These are phyloP conservation scores for Vishniacozyma victoriae DNA, from an alignment of 768 basidiomycete species.

Conservation along the genomic window DNA sequence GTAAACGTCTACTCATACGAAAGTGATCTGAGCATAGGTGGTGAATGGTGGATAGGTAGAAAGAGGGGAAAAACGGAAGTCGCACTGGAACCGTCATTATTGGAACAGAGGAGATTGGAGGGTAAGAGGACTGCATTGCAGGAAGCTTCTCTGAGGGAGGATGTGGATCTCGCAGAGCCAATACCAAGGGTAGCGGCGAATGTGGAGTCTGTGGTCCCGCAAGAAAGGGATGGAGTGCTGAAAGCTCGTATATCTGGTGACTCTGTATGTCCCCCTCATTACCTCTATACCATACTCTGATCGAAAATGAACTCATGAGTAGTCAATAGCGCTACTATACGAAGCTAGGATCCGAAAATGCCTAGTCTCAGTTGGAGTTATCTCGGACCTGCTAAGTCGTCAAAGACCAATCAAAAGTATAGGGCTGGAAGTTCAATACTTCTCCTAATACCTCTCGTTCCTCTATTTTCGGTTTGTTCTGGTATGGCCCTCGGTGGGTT, in stretches of 20 bases:
- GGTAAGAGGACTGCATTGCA: background rate
- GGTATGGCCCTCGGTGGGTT: no score
- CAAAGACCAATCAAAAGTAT: conserved; percentile 81
- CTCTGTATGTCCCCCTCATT: conserved; percentile 56
- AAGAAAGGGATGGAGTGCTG: conserved; percentile 61
- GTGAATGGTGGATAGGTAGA: conserved; percentile 89
- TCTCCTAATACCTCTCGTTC: conserved; percentile 49
- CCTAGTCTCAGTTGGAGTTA: conserved; percentile 79
- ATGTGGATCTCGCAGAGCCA: background rate
- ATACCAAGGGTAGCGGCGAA: background rate
- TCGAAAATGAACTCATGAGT: conserved; percentile 6
- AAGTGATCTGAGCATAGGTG: conserved; percentile 90
- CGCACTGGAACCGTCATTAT: background rate
- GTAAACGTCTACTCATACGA: conserved; percentile 97
- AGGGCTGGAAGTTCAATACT: conserved; percentile 90
- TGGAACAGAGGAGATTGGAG: no score
- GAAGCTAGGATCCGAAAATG: conserved; percentile 85
- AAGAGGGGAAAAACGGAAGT: conserved; percentile 37
- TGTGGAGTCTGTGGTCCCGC: conserved; percentile 2
- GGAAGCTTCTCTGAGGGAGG: background rate
- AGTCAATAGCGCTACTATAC: conserved; percentile 90
- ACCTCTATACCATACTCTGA: background rate
- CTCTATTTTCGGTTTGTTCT: no score
- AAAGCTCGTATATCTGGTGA: conserved; percentile 86
- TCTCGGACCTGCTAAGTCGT: conserved; percentile 80